These are phyloP conservation scores for Xylaria palmicola DNA, from an alignment of 495 filamentous ascomycete species.

Conservation along the genomic window DNA sequence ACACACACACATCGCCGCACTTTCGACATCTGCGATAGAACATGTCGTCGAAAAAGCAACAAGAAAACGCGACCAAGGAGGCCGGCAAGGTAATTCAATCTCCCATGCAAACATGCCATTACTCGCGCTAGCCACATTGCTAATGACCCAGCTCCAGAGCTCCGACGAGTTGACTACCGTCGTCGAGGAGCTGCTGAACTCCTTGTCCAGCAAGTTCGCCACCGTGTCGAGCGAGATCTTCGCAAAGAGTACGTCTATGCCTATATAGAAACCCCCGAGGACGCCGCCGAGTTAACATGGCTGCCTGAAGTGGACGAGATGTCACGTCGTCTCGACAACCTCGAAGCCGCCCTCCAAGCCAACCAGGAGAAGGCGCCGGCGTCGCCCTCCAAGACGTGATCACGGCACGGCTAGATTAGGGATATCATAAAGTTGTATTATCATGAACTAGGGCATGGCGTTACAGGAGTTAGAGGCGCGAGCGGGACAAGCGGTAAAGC, in stretches of 20 bases:
- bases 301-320: constrained; percentile 81
- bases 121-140: neutral
- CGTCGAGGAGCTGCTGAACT: constrained; percentile 81
- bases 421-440: neutral
- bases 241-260: constrained; percentile 67
- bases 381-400: constrained; percentile 26
- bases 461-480: constrained; percentile 18
- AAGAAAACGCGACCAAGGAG: constrained; percentile 23
- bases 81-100: constrained; percentile 31
- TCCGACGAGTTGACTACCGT: constrained; percentile 64
- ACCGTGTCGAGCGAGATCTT: constrained; percentile 81
- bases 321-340: constrained; percentile 81
- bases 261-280: no score
- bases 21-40: neutral
- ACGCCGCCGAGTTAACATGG: neutral
- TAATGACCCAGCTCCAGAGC: constrained; percentile 21
- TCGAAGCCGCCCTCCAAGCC: constrained; percentile 70
- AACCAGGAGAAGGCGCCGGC: constrained; percentile 43
- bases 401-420: neutral
- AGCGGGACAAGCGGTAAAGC: neutral
- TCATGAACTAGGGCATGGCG: constrained; percentile 23
- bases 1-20: neutral
- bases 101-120: neutral
- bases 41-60: constrained; percentile 17
- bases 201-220: constrained; percentile 79